These are phyloP conservation scores for Golubevia pallescens DNA, from an alignment of 1,284 basidiomycete species.

Conservation along the genomic window DNA sequence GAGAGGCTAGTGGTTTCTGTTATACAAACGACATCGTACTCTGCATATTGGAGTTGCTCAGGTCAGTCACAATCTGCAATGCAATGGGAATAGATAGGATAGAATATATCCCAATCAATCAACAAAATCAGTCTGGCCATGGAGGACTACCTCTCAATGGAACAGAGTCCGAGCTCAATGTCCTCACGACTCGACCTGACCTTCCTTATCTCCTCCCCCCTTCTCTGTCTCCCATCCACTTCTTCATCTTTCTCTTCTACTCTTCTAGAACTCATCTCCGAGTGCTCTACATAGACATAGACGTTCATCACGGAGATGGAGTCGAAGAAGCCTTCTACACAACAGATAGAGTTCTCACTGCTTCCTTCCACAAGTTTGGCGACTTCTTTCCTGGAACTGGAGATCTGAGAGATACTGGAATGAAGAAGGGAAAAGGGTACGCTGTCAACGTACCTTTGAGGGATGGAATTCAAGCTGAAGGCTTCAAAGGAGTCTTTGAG, in stretches of 20 bases:
- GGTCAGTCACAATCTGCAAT: constrained; percentile 12
- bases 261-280: constrained; percentile 71
- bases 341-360: constrained; percentile 96
- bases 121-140: too few species aligned
- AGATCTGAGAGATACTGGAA: constrained; percentile 75
- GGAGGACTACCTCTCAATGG: too few species aligned
- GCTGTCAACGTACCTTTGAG: constrained; percentile 91
- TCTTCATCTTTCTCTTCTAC: background rate
- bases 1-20: constrained; percentile 94
- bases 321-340: constrained; percentile 99
- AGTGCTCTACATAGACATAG: constrained; percentile 96
- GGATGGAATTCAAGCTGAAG: constrained; percentile 85
- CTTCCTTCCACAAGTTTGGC: constrained; percentile 87
- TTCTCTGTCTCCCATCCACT: background rate
- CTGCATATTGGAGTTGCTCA: constrained; percentile 56
- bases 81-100: too few species aligned
- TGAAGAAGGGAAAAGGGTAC: constrained; percentile 86
- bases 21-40: constrained; percentile 82
- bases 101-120: too few species aligned
- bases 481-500: constrained; percentile 81
- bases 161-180: too few species aligned
- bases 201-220: background rate
- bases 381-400: constrained; percentile 94
- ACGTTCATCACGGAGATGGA: constrained; percentile 97
- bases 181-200: too few species aligned